Percentiles rank a stretch among this genome's conserved stretches.
phyloP scores from a whole-genome alignment of 345 rosid species.

The Dovyalis caffra region DNA sequence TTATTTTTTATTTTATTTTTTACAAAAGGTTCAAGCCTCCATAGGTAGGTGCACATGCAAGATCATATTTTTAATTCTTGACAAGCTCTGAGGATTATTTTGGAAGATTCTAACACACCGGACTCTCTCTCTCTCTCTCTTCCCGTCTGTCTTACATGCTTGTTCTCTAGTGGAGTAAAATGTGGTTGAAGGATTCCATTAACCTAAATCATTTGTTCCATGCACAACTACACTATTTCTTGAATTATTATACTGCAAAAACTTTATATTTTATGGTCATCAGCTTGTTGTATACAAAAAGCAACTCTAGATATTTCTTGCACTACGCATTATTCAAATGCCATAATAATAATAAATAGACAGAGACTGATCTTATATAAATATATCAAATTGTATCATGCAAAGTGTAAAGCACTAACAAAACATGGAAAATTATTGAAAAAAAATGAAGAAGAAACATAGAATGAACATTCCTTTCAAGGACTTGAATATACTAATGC shows the following conservation, averaged over 20 bases:
- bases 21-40: neutral
- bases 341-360: too few relatives aligned
- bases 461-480: neutral
- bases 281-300: neutral
- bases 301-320: neutral
- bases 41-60: neutral
- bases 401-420: neutral
- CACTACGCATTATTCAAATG: neutral
- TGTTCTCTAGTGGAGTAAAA: constrained; percentile 19
- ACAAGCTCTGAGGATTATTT: neutral
- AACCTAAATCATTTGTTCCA: neutral
- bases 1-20: neutral
- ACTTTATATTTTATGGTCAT: neutral
- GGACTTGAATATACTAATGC: too few relatives aligned
- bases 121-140: neutral
- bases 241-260: neutral
- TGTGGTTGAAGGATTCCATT: constrained; percentile 24
- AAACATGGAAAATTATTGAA: neutral
- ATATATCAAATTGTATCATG: neutral
- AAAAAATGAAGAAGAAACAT: neutral
- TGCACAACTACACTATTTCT: neutral
- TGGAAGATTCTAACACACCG: constrained; percentile 22
- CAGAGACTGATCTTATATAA: too few relatives aligned
- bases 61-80: neutral
- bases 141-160: constrained; percentile 16